phyloP scores from a whole-genome alignment of 768 basidiomycete species.

The Tremella fuciformis region DNA sequence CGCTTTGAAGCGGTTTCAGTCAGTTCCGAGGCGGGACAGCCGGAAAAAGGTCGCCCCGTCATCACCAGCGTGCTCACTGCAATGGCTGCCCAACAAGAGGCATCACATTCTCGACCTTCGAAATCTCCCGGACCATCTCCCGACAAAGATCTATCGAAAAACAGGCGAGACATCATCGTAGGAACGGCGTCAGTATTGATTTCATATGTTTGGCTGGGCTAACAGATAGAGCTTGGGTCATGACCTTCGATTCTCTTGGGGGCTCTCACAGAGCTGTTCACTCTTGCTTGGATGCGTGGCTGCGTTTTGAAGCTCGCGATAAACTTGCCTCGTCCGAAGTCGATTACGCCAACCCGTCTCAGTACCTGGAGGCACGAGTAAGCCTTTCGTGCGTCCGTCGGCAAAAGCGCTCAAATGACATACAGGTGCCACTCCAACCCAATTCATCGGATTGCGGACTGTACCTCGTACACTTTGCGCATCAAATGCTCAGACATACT shows the following conservation, averaged over 20 bases:
- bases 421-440: slow-evolving; percentile 78
- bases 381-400: slow-evolving; percentile 23
- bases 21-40: no score
- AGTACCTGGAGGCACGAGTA: slow-evolving; percentile 61
- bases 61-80: no score
- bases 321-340: slow-evolving; percentile 57
- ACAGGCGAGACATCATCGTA: no score
- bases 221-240: slow-evolving; percentile 57
- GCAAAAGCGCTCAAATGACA: background rate
- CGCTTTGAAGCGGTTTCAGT: no score
- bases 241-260: slow-evolving; percentile 87
- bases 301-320: slow-evolving; percentile 71
- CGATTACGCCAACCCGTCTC: slow-evolving; percentile 42
- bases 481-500: slow-evolving; percentile 70
- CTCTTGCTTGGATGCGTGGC: slow-evolving; percentile 64
- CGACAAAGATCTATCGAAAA: no score
- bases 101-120: no score
- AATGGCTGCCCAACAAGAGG: no score
- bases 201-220: background rate
- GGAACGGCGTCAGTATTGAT: no score
- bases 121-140: no score
- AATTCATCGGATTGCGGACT: slow-evolving; percentile 92
- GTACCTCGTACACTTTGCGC: slow-evolving; percentile 81
- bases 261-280: slow-evolving; percentile 65
- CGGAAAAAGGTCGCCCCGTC: no score